Evolutionary conservation across 495 filamentous ascomycete species (phyloP).

Genomic region (Talaromyces wortmannii): DNA sequence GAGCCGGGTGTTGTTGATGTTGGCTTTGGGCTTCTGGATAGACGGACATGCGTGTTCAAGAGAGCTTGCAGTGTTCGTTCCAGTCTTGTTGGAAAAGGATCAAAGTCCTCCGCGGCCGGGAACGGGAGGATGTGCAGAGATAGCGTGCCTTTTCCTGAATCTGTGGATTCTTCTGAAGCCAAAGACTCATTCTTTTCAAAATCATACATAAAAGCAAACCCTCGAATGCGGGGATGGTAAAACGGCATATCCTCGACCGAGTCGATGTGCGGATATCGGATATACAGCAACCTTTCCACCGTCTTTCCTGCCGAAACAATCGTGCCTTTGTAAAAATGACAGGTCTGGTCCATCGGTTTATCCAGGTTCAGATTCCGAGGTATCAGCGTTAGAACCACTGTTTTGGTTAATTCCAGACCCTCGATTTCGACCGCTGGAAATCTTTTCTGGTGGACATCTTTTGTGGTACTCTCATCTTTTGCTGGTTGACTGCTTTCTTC

Average conservation of each 20-base stretch:
- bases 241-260: constrained; percentile 61
- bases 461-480: not conserved
- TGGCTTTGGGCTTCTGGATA: constrained; percentile 56
- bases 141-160: constrained; percentile 14
- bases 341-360: constrained; percentile 68
- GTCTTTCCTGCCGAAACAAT: not conserved
- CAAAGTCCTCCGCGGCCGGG: constrained; percentile 14
- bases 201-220: constrained; percentile 67
- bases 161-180: not conserved
- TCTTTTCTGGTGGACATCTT: not conserved
- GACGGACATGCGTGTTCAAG: constrained; percentile 65
- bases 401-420: constrained; percentile 49
- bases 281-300: constrained; percentile 45
- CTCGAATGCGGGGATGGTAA: constrained; percentile 74
- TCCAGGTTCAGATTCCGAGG: constrained; percentile 77
- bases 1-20: constrained; percentile 11
- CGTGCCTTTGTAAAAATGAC: constrained; percentile 49
- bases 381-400: constrained; percentile 66
- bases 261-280: constrained; percentile 71
- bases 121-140: constrained; percentile 23
- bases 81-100: constrained; percentile 41
- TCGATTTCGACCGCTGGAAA: constrained; percentile 18
- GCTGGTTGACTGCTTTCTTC: not conserved
- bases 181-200: constrained; percentile 21
- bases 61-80: constrained; percentile 65